Percentiles rank a stretch among this genome's conserved stretches.
These are phyloP conservation scores for Tuber magnatum DNA, from an alignment of 495 filamentous ascomycete genomes.

Conservation along the genomic window DNA sequence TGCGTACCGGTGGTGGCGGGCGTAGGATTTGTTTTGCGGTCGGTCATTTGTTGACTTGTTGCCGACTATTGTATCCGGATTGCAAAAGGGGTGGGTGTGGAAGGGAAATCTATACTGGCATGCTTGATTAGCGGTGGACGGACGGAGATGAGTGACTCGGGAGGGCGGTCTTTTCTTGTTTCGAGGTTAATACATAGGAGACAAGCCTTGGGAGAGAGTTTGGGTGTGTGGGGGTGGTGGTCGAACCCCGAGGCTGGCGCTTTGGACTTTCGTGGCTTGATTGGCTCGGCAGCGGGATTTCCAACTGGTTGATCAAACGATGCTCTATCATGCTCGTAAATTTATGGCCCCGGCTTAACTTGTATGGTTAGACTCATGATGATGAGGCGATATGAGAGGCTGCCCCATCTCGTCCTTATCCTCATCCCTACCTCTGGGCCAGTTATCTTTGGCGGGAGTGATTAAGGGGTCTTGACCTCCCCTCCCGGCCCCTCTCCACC, in stretches of 20 bases:
- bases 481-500: too few species aligned
- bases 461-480: background rate
- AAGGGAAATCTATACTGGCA: background rate
- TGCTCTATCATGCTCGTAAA: too few species aligned
- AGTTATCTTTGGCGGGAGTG: background rate
- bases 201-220: background rate
- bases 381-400: background rate
- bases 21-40: constrained; percentile 15
- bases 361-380: too few species aligned
- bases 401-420: background rate
- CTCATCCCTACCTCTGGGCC: background rate
- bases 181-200: background rate
- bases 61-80: background rate
- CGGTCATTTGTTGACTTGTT: background rate
- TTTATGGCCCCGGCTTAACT: background rate
- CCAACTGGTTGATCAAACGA: background rate
- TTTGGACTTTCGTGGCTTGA: background rate
- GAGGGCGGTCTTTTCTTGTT: background rate
- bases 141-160: background rate
- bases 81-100: background rate
- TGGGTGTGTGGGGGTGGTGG: background rate
- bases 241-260: background rate
- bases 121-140: background rate
- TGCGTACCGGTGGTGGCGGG: constrained; percentile 28
- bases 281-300: background rate